A percentile compares a stretch with the other conserved stretches of the same genome.
Conservation (phyloP, 345 rosid genomes). For the Brassica cretica region DNA sequence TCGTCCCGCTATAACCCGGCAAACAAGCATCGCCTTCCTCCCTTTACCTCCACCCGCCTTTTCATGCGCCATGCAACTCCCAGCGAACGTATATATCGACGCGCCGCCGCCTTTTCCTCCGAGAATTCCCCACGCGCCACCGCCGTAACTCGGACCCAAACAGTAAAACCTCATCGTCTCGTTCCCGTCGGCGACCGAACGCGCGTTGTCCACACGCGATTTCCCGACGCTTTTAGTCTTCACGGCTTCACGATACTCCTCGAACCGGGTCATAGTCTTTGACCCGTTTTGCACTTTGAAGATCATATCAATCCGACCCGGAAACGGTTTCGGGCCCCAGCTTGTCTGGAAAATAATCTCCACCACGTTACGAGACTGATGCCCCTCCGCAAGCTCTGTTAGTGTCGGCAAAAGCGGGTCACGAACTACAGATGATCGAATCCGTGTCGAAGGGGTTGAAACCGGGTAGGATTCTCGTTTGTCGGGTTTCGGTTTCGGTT, state of each 20-base stretch:
- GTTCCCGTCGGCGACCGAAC: slow-evolving; percentile 93
- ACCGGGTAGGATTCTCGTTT: slow-evolving; percentile 40
- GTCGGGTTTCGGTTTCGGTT: slow-evolving; percentile 29
- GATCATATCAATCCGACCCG: slow-evolving; percentile 82
- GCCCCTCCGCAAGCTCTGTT: slow-evolving; percentile 79
- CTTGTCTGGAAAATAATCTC: slow-evolving; percentile 94
- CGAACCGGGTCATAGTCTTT: slow-evolving; percentile 68
- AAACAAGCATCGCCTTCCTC: slow-evolving; percentile 88
- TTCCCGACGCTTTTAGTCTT: slow-evolving; percentile 53
- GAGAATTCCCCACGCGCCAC: slow-evolving; percentile 38
- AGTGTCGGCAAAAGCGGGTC: slow-evolving; percentile 64
- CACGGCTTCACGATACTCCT: slow-evolving; percentile 83
- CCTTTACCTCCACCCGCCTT: slow-evolving; percentile 83
- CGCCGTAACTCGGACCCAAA: slow-evolving; percentile 60
- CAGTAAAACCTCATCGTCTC: slow-evolving; percentile 95
- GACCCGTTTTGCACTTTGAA: slow-evolving; percentile 88
- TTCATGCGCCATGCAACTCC: slow-evolving; percentile 81
- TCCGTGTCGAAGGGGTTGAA: slow-evolving; percentile 31
- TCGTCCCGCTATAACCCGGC: slow-evolving; percentile 92
- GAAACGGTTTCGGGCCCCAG: slow-evolving; percentile 76
- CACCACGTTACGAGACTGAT: slow-evolving; percentile 88
- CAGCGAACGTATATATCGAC: slow-evolving; percentile 67
- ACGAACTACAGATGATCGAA: slow-evolving; percentile 43
- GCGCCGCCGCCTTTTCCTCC: slow-evolving; percentile 46
- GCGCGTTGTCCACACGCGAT: slow-evolving; percentile 66